Evolutionary conservation across 164 flowering plant species (phyloP).

Genomic region (Kingdonia uniflora): DNA sequence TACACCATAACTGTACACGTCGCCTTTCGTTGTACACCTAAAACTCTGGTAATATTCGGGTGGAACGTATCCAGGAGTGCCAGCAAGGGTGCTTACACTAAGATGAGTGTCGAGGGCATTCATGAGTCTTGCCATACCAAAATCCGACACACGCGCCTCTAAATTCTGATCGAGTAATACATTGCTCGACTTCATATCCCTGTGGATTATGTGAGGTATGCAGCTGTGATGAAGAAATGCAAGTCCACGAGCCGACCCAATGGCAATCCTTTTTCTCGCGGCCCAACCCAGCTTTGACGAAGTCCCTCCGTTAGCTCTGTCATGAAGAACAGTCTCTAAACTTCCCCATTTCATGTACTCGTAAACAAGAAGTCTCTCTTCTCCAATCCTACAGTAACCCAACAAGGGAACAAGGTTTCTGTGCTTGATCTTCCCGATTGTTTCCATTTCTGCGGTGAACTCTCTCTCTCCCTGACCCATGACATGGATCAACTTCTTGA

Average conservation of each 20-base stretch:
- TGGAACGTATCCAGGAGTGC: slow-evolving; percentile 84
- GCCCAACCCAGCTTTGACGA: slow-evolving; percentile 46
- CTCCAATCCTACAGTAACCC: no score
- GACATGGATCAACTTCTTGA: slow-evolving; percentile 70
- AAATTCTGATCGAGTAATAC: slow-evolving; percentile 67
- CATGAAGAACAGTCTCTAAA: slow-evolving; percentile 75
- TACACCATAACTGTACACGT: slow-evolving; percentile 79
- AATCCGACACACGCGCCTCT: slow-evolving; percentile 89
- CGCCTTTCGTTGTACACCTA: slow-evolving; percentile 76
- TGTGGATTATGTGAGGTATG: slow-evolving; percentile 87
- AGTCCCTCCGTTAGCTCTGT: slow-evolving; percentile 27
- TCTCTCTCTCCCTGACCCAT: slow-evolving; percentile 48
- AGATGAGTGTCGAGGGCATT: slow-evolving; percentile 80
- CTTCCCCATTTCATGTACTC: slow-evolving; percentile 80
- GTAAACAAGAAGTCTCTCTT: no score
- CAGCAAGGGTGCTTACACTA: slow-evolving; percentile 85
- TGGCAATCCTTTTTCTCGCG: slow-evolving; percentile 65
- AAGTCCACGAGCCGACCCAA: slow-evolving; percentile 86
- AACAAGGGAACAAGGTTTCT: no score
- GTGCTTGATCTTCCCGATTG: no score
- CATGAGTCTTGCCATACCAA: slow-evolving; percentile 88
- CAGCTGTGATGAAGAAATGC: slow-evolving; percentile 96
- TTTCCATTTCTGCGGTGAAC: no score
- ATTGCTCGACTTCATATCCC: slow-evolving; percentile 82
- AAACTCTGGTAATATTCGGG: slow-evolving; percentile 87